phyloP scores from a whole-genome alignment of 495 filamentous ascomycete species.

The Lepidopterella palustris region DNA sequence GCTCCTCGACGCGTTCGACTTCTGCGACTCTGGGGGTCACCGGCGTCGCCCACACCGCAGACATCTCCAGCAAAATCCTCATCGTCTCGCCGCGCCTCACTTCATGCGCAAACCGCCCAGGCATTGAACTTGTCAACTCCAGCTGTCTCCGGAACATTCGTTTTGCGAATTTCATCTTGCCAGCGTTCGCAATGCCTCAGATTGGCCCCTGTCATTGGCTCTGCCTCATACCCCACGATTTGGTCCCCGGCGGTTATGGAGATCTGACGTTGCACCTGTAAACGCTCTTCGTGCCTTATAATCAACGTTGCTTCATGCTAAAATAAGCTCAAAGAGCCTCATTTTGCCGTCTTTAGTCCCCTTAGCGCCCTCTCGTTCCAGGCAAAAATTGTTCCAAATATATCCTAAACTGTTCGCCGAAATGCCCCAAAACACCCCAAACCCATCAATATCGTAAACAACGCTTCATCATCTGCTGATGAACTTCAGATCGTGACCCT shows the following conservation, averaged over 20 bases:
- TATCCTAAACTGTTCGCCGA: background rate
- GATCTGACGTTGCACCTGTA: slow-evolving; percentile 1
- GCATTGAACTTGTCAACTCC: background rate
- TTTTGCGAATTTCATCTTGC: background rate
- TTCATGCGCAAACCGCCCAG: background rate
- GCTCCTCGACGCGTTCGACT: background rate
- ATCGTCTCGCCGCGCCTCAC: background rate
- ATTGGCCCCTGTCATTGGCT: background rate
- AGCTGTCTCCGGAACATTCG: background rate
- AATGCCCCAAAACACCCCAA: slow-evolving; percentile 14
- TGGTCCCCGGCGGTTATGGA: background rate
- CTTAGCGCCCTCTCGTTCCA: background rate
- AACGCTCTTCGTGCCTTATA: background rate
- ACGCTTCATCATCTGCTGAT: slow-evolving; percentile 8
- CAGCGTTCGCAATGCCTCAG: background rate
- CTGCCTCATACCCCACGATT: background rate
- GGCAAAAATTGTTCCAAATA: background rate
- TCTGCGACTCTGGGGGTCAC: background rate
- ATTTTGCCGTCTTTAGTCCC: background rate
- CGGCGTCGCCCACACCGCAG: background rate
- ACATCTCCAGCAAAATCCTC: background rate
- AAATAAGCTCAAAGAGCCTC: background rate
- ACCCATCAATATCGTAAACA: background rate
- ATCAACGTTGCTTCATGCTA: background rate
- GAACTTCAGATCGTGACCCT: background rate